Evolutionary conservation across 83 land plant genomes (phyloP).

Genomic region (Picea mariana): DNA sequence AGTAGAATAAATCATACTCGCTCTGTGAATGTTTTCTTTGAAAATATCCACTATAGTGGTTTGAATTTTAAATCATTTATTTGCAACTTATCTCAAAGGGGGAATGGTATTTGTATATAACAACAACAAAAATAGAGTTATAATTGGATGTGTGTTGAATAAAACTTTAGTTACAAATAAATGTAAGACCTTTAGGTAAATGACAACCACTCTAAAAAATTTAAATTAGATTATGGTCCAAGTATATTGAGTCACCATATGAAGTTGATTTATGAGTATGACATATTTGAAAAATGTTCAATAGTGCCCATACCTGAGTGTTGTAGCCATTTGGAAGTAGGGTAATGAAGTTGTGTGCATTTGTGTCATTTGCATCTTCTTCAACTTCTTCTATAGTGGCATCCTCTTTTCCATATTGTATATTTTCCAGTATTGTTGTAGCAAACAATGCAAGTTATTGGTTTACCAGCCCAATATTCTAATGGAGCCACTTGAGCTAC

Average conservation of each 20-base stretch:
- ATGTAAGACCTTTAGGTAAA: not conserved
- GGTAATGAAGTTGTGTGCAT: conserved; percentile 91
- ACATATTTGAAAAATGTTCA: not conserved
- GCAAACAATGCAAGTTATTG: conserved; percentile 99
- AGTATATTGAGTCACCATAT: not conserved
- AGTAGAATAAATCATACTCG: not conserved
- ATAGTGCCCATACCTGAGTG: conserved; percentile 66
- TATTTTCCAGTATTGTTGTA: conserved; percentile 91
- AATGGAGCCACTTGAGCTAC: conserved; percentile 86
- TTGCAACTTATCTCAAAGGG: not conserved
- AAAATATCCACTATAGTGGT: not conserved
- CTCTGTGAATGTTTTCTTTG: not conserved
- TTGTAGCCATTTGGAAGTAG: conserved; percentile 85
- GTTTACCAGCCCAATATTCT: conserved; percentile 90
- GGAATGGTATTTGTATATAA: not conserved
- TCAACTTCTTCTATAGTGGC: conserved; percentile 85
- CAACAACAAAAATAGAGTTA: not conserved
- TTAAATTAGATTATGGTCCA: not conserved
- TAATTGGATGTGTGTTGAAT: not conserved
- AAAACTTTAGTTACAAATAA: not conserved
- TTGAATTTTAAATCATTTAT: not conserved
- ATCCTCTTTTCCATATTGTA: conserved; percentile 91
- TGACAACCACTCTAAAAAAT: not conserved
- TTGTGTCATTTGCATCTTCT: conserved; percentile 88
- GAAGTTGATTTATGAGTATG: not conserved